A percentile compares a stretch with the other conserved stretches of the same genome.
These are phyloP conservation scores for Phanerochaete carnosa DNA, from an alignment of 768 basidiomycete species.

Conservation along the genomic window DNA sequence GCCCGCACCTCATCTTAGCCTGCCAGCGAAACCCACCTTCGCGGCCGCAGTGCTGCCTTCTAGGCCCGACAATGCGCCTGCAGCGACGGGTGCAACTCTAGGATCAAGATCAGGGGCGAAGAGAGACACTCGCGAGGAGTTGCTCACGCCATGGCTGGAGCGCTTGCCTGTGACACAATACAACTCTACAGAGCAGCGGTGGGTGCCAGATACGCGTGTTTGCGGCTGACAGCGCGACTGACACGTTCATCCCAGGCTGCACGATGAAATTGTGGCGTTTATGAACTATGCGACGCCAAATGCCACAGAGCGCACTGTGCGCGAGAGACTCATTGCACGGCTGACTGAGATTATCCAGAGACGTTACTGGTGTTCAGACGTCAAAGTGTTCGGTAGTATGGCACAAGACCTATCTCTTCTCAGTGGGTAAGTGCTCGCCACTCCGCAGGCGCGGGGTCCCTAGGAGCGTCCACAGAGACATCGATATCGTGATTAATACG, in stretches of 20 bases:
- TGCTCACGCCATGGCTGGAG: slow-evolving; percentile 22
- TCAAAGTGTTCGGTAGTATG: slow-evolving; percentile 60
- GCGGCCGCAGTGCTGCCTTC: neutral
- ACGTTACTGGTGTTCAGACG: slow-evolving; percentile 42
- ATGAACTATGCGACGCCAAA: slow-evolving; percentile 52
- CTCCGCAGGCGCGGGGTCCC: neutral
- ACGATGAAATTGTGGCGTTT: slow-evolving; percentile 61
- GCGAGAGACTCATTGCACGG: slow-evolving; percentile 41
- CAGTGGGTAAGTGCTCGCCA: slow-evolving; percentile 42
- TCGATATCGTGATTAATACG: slow-evolving; percentile 52
- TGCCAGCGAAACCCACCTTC: neutral
- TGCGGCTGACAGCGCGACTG: neutral
- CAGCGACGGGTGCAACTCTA: no score
- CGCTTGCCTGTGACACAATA: slow-evolving; percentile 23
- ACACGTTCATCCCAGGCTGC: slow-evolving; percentile 40
- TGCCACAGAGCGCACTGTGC: slow-evolving; percentile 44
- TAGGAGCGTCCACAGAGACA: slow-evolving; percentile 43
- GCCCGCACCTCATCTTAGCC: neutral
- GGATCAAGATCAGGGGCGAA: neutral
- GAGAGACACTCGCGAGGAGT: neutral
- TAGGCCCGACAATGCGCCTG: neutral
- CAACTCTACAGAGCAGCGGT: slow-evolving; percentile 31
- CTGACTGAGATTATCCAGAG: slow-evolving; percentile 43
- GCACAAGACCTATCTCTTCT: slow-evolving; percentile 61
- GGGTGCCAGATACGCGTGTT: neutral